Conservation (phyloP, 2,329 filamentous ascomycete species). For the Sarocladium oryzae region DNA sequence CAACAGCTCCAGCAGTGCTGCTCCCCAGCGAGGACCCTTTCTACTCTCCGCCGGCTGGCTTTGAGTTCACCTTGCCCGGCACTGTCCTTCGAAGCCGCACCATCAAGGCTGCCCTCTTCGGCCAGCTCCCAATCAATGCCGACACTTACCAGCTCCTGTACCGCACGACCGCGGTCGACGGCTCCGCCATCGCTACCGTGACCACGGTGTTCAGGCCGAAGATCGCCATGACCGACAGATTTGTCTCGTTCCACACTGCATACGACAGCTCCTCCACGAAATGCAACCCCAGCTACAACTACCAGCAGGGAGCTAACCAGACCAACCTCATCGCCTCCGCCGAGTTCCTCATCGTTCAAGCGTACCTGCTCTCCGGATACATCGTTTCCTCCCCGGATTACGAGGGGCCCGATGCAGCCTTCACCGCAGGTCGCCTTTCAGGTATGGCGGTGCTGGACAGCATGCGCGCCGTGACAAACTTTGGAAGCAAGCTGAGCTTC, state of each 20-base stretch:
- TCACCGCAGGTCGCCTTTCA: constrained; percentile 18
- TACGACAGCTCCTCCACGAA: constrained; percentile 12
- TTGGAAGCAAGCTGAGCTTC: constrained; percentile 21
- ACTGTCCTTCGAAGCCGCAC: constrained; percentile 9
- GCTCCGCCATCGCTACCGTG: constrained; percentile 12
- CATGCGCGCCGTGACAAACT: constrained; percentile 32
- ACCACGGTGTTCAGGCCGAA: constrained; percentile 12
- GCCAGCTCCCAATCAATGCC: constrained; percentile 6
- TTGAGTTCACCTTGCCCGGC: constrained; percentile 9
- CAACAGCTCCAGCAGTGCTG: not conserved
- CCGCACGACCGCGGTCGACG: constrained; percentile 12
- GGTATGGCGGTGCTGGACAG: constrained; percentile 37
- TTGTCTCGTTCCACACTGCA: constrained; percentile 11
- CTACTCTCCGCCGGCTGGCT: constrained; percentile 9
- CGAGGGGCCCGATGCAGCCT: constrained; percentile 1
- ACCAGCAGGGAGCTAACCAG: constrained; percentile 8
- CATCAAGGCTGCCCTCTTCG: constrained; percentile 5
- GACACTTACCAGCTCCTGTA: constrained; percentile 11
- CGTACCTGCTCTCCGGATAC: not conserved
- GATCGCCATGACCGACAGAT: constrained; percentile 11
- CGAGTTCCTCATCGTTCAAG: constrained; percentile 11
- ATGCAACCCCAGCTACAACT: constrained; percentile 12
- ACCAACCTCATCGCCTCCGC: constrained; percentile 7
- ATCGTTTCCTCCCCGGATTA: constrained; percentile 6
- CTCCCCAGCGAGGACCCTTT: constrained; percentile 9